Evolutionary conservation across 1,284 basidiomycete genomes (phyloP), one percentile per base, ranked within the genome.

Genomic region (Testicularia cyperi): DNA sequence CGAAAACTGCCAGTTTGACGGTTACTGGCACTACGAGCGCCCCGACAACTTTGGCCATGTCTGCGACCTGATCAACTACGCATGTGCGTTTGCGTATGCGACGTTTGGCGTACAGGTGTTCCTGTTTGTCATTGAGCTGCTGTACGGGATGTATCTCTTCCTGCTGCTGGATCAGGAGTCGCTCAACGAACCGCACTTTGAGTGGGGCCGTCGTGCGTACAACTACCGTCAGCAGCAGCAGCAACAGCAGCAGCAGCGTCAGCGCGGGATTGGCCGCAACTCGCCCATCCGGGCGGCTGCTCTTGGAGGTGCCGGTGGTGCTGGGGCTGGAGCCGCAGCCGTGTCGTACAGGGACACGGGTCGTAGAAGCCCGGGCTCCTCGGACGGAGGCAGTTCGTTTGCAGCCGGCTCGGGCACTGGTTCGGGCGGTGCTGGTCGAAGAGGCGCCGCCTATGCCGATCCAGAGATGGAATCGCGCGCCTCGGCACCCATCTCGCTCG

Each of bases 121-220:
- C 13, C 65, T 77, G 18, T 73, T 69, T 28, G 60, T 57, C 18
- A 47, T 76, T 41, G 72, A 73, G 43, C 14, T 48, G 9, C 28
- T 68, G 5, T 60, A 72, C 33, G 65, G 57, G 9, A 26, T 63
- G 18, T 78, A 78, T 65, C 73, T 71, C 44, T 76, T 78, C 46
- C 64, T 78, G 12, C 72, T 71, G 44, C 53, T 78, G 31, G 77
- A 78, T 31, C 77, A 78, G 46, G 77, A 78, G 85, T 87, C 46
- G 5, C 37, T 75, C 88, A 72, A 68, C 46, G 74, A 76, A 45
- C 67, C 69, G 5, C 66, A 70, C 48, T 76, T 70, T 32, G 61
- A 69, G 18, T 76, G 74, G 74, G 74, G 74, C 19, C 35, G 68
- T 1, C 40, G 74, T 13, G 74, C 72, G 8, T 76, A 70, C 58